Percentiles rank a stretch among this genome's conserved stretches.
These are phyloP conservation scores for Pleodorina starrii DNA, from an alignment of 139 green algal species.

Conservation along the genomic window DNA sequence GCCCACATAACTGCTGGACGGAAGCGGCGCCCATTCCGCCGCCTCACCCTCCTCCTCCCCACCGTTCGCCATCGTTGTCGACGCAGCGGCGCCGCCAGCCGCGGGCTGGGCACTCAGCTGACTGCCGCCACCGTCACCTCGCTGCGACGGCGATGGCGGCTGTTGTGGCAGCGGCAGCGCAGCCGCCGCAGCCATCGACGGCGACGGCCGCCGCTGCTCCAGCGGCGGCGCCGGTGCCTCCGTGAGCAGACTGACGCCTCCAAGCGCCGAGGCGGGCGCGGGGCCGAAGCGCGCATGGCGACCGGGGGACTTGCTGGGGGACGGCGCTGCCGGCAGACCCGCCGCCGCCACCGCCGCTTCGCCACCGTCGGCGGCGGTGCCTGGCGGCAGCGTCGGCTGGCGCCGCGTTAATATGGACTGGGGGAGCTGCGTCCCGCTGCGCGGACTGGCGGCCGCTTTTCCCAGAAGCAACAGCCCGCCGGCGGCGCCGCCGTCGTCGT, in stretches of 20 bases:
- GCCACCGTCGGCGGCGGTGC: neutral
- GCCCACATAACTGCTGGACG: neutral
- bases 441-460: neutral
- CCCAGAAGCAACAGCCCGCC: neutral
- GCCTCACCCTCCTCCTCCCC: neutral
- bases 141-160: neutral
- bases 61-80: neutral
- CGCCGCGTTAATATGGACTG: neutral
- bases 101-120: neutral
- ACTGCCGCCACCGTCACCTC: neutral
- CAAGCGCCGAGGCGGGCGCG: neutral
- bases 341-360: neutral
- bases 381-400: neutral
- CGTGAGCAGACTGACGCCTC: neutral
- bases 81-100: neutral
- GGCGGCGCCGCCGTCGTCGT: neutral
- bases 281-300: slow-evolving; percentile 29
- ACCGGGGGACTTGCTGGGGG: neutral
- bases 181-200: neutral
- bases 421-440: neutral
- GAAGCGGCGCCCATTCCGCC: neutral
- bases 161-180: neutral
- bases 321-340: neutral
- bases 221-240: slow-evolving; percentile 11
- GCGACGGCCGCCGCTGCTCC: neutral